Percentiles rank a stretch among this genome's conserved stretches.
Conservation (phyloP, 2,329 filamentous ascomycete species). For the Teratosphaeriaceae sp. region DNA sequence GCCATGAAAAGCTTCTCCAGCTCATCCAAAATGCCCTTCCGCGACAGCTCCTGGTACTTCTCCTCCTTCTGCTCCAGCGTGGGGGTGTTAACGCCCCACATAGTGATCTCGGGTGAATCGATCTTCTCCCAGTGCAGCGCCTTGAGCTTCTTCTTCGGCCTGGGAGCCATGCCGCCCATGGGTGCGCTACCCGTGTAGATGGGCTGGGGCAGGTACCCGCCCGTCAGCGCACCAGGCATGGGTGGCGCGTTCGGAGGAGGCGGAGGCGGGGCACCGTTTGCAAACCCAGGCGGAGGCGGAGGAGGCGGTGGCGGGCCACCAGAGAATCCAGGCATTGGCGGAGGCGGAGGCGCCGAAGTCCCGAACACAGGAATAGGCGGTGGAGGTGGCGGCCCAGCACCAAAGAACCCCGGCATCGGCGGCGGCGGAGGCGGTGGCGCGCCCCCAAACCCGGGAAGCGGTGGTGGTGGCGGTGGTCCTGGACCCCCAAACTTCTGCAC, state of each 20-base stretch:
- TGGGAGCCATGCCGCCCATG: conserved; percentile 68
- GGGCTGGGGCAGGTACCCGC: conserved; percentile 67
- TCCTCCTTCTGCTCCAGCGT: conserved; percentile 88
- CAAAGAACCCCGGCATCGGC: conserved; percentile 36
- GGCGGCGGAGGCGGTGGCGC: conserved; percentile 39
- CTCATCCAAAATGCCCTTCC: conserved; percentile 93
- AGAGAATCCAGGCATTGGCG: conserved; percentile 36
- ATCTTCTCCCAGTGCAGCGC: conserved; percentile 99
- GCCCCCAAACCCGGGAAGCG: conserved; percentile 41
- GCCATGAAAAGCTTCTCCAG: conserved; percentile 97
- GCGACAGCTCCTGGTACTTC: conserved; percentile 88
- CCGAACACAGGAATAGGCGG: conserved; percentile 43
- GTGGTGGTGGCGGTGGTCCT: conserved; percentile 35
- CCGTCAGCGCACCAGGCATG: conserved; percentile 49
- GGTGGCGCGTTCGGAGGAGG: conserved; percentile 52
- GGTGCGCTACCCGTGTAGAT: conserved; percentile 51
- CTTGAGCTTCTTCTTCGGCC: conserved; percentile 99
- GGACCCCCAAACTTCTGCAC: conserved; percentile 22
- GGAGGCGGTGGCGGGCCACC: conserved; percentile 41
- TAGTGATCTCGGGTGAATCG: conserved; percentile 81
- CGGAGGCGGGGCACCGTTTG: conserved; percentile 35
- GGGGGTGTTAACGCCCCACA: conserved; percentile 82
- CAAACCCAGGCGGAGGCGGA: conserved; percentile 39
- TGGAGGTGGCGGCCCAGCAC: conserved; percentile 38
- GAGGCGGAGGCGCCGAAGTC: conserved; percentile 35